Percentiles rank a stretch among this genome's conserved stretches.
These are phyloP conservation scores for Trifolium subterraneum DNA, from an alignment of 306 rosid genomes.

Conservation along the genomic window DNA sequence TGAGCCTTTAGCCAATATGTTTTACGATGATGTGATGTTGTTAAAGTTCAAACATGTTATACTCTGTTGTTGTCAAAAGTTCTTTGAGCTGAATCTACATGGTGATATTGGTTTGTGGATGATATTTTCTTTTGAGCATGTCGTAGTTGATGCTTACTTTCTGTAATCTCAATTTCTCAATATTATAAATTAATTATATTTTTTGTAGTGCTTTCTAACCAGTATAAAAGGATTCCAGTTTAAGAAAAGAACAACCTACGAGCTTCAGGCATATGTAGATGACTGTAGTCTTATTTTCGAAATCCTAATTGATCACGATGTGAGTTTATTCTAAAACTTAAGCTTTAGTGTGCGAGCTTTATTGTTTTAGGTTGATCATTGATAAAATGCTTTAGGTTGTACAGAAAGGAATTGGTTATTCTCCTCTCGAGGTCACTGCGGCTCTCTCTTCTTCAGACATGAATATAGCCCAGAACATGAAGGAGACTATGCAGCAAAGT, in stretches of 20 bases:
- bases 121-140: constrained; percentile 19
- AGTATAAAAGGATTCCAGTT: constrained; percentile 87
- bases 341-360: constrained; percentile 28
- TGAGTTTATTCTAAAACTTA: constrained; percentile 52
- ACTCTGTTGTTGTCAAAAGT: constrained; percentile 19
- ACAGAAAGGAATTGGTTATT: constrained; percentile 72
- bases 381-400: constrained; percentile 62
- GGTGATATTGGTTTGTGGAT: constrained; percentile 6
- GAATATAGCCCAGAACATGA: constrained; percentile 56
- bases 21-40: constrained; percentile 4
- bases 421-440: constrained; percentile 73
- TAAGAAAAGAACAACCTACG: constrained; percentile 62
- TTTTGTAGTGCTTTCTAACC: constrained; percentile 84
- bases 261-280: constrained; percentile 80
- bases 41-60: constrained; percentile 29
- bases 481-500: constrained; percentile 65
- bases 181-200: constrained; percentile 20
- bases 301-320: constrained; percentile 73
- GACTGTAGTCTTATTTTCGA: constrained; percentile 93
- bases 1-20: too few species aligned
- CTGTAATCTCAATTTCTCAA: constrained; percentile 32
- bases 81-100: constrained; percentile 5
- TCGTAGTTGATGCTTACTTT: constrained; percentile 13
- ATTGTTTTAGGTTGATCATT: constrained; percentile 32
- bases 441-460: constrained; percentile 73